Conservation (phyloP, 2,329 filamentous ascomycete species). For the Cytospora piceae region DNA sequence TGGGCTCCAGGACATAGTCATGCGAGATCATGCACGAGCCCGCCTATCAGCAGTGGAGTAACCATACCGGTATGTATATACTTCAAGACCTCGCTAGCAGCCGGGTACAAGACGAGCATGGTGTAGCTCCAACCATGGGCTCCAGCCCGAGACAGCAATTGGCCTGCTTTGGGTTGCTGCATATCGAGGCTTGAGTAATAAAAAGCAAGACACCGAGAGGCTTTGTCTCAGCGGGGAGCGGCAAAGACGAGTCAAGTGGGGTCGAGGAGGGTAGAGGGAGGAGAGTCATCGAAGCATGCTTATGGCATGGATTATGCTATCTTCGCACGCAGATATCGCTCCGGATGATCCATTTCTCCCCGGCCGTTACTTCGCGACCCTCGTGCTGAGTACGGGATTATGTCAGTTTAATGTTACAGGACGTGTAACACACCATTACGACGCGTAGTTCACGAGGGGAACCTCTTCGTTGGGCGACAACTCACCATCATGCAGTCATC, state of each 20-base stretch:
- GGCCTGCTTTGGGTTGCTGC: too few relatives aligned
- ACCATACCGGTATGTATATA: too few relatives aligned
- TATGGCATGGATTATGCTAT: conserved; percentile 35
- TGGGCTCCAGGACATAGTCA: too few relatives aligned
- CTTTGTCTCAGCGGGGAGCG: too few relatives aligned
- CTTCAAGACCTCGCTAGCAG: too few relatives aligned
- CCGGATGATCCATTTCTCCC: conserved; percentile 76
- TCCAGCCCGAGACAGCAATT: too few relatives aligned
- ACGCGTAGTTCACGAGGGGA: not conserved
- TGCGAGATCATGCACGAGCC: too few relatives aligned
- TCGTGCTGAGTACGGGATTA: conserved; percentile 54
- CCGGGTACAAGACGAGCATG: too few relatives aligned
- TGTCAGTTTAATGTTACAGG: not conserved
- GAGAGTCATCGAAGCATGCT: not conserved
- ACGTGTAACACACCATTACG: not conserved
- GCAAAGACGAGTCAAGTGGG: not conserved
- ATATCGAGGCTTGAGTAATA: not conserved
- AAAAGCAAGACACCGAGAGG: not conserved
- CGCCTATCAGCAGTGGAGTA: too few relatives aligned
- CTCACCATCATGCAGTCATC: conserved; percentile 79
- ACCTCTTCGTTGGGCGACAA: conserved; percentile 28
- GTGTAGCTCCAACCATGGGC: too few relatives aligned
- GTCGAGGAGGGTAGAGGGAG: not conserved
- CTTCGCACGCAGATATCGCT: conserved; percentile 66
- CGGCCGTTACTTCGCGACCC: conserved; percentile 64